A percentile compares a stretch with the other conserved stretches of the same genome.
Evolutionary conservation across 75 land plant genomes (phyloP).

Genomic region (Pinus tabuliformis): DNA sequence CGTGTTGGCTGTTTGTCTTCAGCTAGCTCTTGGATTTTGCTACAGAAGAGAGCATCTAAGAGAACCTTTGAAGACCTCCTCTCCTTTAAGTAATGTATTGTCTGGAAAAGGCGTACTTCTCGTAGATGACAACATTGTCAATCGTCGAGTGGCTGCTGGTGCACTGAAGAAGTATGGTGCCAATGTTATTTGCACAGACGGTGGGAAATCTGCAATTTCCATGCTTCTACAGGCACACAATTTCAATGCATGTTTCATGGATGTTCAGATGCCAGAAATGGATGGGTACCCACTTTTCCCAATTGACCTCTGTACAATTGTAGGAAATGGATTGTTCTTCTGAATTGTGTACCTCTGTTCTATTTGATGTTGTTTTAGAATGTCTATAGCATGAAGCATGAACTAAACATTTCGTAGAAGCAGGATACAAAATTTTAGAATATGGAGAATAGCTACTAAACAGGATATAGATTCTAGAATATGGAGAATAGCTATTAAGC

Average conservation of each 20-base stretch:
- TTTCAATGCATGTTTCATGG: constrained; percentile 89
- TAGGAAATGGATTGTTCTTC: not conserved
- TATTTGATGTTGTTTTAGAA: too few species aligned
- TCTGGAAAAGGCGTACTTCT: constrained; percentile 71
- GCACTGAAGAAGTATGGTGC: constrained; percentile 87
- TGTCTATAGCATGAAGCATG: too few species aligned
- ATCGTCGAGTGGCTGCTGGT: constrained; percentile 78
- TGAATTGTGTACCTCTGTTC: too few species aligned
- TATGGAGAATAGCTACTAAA: too few species aligned
- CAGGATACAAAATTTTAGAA: too few species aligned
- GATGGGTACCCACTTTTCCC: constrained; percentile 54
- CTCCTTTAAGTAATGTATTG: constrained; percentile 30
- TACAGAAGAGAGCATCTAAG: constrained; percentile 24
- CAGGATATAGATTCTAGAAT: too few species aligned
- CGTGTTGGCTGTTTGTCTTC: constrained; percentile 64
- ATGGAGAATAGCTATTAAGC: too few species aligned
- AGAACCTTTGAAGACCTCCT: constrained; percentile 22
- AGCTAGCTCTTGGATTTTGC: constrained; percentile 48
- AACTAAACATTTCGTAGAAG: too few species aligned
- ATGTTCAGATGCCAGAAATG: constrained; percentile 93
- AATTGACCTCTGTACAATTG: not conserved
- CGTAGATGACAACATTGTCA: constrained; percentile 87
- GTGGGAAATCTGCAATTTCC: constrained; percentile 56
- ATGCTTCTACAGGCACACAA: constrained; percentile 56
- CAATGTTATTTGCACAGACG: constrained; percentile 63